Evolutionary conservation across 495 filamentous ascomycete genomes (phyloP), one percentile per base, ranked within the genome.

Genomic region (Xylaria grammica): DNA sequence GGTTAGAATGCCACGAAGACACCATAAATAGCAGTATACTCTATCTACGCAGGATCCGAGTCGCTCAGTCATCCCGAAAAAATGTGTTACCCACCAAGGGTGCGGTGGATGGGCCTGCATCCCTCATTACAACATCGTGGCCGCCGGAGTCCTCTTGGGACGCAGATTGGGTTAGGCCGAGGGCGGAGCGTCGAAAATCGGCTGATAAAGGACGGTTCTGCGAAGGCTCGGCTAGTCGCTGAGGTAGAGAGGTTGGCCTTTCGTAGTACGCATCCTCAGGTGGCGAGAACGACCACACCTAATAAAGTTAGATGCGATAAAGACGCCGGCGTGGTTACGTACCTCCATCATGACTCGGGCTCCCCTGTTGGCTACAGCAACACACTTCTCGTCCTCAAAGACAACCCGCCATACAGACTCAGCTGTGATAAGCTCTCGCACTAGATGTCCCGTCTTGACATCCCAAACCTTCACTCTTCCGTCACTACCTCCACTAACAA

Each of bases 401-500:
- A 95, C 96, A 29, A 98, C 95, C 54, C 96, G 84, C 95, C 95
- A 99, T 3, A 99, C 95, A 9, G 93, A 93, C 69, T 99, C 93
- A 1, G 94, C 92, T 17, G 88, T 84, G 8, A 92, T 92, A 11
- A 99, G 85, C 78, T 99, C 95, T 29, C 95, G 88, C 24, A 98
- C 89, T n/a, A 96, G 82, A 32, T 88, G 87, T 17, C 96, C 96
- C 2, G 90, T 93, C 77, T 92, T 90, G 38, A 97, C 80, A 77
- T 96, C 94, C 95, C 95, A 99, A 44, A 99, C 91, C 74, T 97
- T 98, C 59, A 99, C 95, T 40, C 96, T 86, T 10, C 95, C 95
- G 78, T 99, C 96, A 70, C 91, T 95, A 20, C 95, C 95, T 63
- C 95, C 95, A 68, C 91, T 95, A 38, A 99, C 96, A 55, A 99